These are phyloP conservation scores for Rhamnella rubrinervis DNA, from an alignment of 331 rosid genomes.

Conservation along the genomic window DNA sequence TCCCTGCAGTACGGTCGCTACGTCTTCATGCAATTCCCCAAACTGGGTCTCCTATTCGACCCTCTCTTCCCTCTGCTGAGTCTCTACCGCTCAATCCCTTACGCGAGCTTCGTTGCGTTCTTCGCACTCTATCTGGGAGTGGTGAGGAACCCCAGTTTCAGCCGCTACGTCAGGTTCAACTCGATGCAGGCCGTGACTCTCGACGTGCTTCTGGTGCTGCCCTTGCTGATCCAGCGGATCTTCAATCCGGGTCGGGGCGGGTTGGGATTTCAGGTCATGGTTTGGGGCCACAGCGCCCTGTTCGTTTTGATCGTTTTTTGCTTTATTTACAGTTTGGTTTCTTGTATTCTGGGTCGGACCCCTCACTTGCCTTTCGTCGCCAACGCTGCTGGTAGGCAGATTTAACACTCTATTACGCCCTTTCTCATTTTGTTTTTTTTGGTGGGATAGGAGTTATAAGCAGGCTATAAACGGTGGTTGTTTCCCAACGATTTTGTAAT, in stretches of 20 bases:
- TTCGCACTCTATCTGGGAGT: constrained; percentile 84
- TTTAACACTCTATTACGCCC: constrained; percentile 10
- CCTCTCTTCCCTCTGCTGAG: constrained; percentile 60
- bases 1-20: constrained; percentile 78
- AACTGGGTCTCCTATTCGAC: constrained; percentile 53
- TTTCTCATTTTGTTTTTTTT: too few relatives aligned
- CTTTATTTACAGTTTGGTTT: constrained; percentile 52
- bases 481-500: too few relatives aligned
- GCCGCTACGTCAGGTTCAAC: constrained; percentile 68
- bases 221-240: constrained; percentile 56
- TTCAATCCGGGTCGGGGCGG: constrained; percentile 60
- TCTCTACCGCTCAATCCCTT: constrained; percentile 75
- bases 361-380: constrained; percentile 83
- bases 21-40: constrained; percentile 57
- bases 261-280: constrained; percentile 48
- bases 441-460: too few relatives aligned
- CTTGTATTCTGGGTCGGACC: constrained; percentile 65
- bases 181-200: constrained; percentile 87
- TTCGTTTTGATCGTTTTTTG: constrained; percentile 57
- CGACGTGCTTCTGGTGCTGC: constrained; percentile 76
- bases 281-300: constrained; percentile 52
- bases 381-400: constrained; percentile 74
- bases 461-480: too few relatives aligned
- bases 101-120: constrained; percentile 87
- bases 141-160: constrained; percentile 66